Conservation (phyloP, 2,329 filamentous ascomycete genomes). For the Sclerotinia minor region DNA sequence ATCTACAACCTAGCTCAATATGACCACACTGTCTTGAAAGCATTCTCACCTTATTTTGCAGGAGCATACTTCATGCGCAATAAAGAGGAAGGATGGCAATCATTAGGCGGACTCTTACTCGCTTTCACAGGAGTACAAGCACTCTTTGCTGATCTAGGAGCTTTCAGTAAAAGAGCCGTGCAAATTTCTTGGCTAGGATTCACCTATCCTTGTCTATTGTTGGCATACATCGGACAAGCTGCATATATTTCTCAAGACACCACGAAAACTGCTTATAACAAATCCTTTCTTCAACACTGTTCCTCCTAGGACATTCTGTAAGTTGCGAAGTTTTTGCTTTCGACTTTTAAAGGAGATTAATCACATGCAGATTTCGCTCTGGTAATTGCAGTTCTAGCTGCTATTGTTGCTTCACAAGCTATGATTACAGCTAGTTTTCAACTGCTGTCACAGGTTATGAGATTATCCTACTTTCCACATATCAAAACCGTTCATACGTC, state of each 20-base stretch:
- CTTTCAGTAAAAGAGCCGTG: conserved; percentile 68
- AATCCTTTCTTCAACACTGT: conserved; percentile 76
- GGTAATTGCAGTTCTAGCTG: conserved; percentile 67
- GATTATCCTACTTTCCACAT: conserved; percentile 68
- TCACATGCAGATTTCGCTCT: conserved; percentile 54
- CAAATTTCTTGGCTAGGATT: conserved; percentile 72
- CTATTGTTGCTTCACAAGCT: conserved; percentile 75
- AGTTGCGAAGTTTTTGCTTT: neutral
- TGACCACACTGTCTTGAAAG: conserved; percentile 56
- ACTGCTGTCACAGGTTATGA: conserved; percentile 69
- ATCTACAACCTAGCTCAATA: conserved; percentile 60
- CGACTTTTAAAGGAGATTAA: neutral
- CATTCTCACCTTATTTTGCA: conserved; percentile 60
- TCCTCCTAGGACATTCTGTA: conserved; percentile 63
- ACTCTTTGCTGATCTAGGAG: conserved; percentile 75
- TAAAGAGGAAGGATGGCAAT: conserved; percentile 60
- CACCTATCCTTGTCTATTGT: conserved; percentile 63
- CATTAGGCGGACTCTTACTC: conserved; percentile 69
- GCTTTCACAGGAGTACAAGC: conserved; percentile 79
- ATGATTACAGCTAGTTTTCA: conserved; percentile 78
- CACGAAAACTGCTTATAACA: conserved; percentile 57
- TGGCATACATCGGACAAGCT: conserved; percentile 61
- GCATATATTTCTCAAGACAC: conserved; percentile 64
- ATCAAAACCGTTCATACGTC: conserved; percentile 73
- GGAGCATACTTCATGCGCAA: conserved; percentile 61